These are phyloP conservation scores for Auricularia heimuer DNA, from an alignment of 768 basidiomycete species.

Conservation along the genomic window DNA sequence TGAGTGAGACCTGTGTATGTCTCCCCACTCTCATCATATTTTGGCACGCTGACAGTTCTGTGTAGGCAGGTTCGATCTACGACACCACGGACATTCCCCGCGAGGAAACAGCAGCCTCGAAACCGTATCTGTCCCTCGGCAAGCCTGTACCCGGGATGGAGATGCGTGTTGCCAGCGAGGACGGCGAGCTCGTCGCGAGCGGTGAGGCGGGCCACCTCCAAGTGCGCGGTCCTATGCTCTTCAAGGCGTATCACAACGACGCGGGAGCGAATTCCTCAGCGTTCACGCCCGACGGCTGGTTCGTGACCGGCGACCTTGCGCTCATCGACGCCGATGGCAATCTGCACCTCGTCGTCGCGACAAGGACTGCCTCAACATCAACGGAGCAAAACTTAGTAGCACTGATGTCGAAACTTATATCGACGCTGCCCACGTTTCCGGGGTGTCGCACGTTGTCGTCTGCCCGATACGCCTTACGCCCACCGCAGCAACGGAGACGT, in stretches of 20 bases:
- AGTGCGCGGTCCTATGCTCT: background rate
- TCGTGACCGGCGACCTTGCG: conserved; percentile 82
- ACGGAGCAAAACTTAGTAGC: conserved; percentile 30
- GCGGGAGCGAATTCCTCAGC: conserved; percentile 53
- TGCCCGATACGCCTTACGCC: conserved; percentile 28
- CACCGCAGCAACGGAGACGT: conserved; percentile 33
- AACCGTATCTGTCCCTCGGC: conserved; percentile 28
- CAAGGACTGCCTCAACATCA: conserved; percentile 36
- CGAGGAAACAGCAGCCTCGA: conserved; percentile 13
- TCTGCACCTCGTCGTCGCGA: conserved; percentile 49
- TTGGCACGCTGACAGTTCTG: background rate
- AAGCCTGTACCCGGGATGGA: conserved; percentile 26
- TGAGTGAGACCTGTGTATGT: conserved; percentile 33
- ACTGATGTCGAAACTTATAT: conserved; percentile 30
- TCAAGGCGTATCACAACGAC: conserved; percentile 65
- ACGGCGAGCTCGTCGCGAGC: conserved; percentile 18
- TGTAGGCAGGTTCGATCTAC: conserved; percentile 33
- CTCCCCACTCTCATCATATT: too few species aligned
- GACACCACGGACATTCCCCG: conserved; percentile 19
- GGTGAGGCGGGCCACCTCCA: conserved; percentile 31
- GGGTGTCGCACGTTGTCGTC: conserved; percentile 26
- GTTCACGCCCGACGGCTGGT: conserved; percentile 70
- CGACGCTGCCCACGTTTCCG: conserved; percentile 25
- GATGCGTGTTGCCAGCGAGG: conserved; percentile 26
- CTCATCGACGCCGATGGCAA: conserved; percentile 59